These are phyloP conservation scores for Sanguinoderma infundibulare DNA, from an alignment of 1,284 basidiomycete genomes.

Conservation along the genomic window DNA sequence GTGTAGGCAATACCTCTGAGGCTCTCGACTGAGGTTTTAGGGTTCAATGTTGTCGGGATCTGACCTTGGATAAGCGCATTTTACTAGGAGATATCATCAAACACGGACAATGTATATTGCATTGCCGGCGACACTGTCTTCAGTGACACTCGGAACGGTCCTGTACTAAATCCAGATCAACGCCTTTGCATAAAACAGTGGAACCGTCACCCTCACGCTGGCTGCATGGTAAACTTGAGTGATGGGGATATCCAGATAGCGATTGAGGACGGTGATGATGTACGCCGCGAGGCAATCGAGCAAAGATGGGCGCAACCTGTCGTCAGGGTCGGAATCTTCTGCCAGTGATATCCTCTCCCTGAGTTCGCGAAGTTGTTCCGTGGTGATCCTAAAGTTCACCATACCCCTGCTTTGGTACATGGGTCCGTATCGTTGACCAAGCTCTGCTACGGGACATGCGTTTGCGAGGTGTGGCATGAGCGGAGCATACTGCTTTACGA, in stretches of 20 bases:
- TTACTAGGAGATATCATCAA: constrained; percentile 5
- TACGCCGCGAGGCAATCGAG: constrained; percentile 41
- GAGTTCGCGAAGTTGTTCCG: constrained; percentile 19
- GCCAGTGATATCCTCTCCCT: not conserved
- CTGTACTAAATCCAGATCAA: constrained; percentile 32
- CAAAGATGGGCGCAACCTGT: constrained; percentile 3
- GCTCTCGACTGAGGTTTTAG: not conserved
- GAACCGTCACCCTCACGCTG: constrained; percentile 29
- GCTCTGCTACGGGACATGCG: constrained; percentile 6
- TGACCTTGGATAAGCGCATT: constrained; percentile 14
- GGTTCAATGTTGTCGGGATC: constrained; percentile 9
- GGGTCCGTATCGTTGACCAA: constrained; percentile 8
- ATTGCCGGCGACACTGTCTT: constrained; percentile 28
- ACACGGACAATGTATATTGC: constrained; percentile 34
- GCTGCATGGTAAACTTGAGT: constrained; percentile 32
- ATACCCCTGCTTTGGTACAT: constrained; percentile 10
- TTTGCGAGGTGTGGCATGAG: constrained; percentile 20
- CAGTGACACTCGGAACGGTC: constrained; percentile 22
- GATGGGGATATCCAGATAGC: constrained; percentile 9
- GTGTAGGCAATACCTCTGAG: constrained; percentile 24
- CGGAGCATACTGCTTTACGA: constrained; percentile 10
- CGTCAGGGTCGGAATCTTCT: not conserved
- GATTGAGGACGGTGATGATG: constrained; percentile 31
- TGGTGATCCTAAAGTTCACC: constrained; percentile 10
- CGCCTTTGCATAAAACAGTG: not conserved